Conservation (phyloP, 345 rosid genomes). For the Melastoma malabathricum region DNA sequence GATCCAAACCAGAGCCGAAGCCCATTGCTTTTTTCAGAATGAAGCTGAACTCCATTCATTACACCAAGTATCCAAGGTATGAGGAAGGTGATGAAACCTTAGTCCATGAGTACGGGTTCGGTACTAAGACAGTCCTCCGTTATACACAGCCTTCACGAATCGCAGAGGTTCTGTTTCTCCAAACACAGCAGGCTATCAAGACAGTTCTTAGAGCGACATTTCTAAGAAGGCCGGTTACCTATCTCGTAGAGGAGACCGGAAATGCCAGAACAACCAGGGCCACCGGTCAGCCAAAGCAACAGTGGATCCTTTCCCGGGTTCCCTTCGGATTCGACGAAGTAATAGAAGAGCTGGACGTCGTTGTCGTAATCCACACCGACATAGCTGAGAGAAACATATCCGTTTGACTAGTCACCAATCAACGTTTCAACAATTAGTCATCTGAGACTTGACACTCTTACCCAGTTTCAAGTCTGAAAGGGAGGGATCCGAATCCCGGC, state of each 20-base stretch:
- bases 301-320: constrained; percentile 15
- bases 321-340: constrained; percentile 22
- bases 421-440: too few species aligned
- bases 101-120: constrained; percentile 23
- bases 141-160: constrained; percentile 8
- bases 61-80: not conserved
- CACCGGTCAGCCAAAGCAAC: constrained; percentile 29
- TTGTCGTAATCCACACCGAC: constrained; percentile 16
- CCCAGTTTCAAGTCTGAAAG: constrained; percentile 15
- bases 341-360: constrained; percentile 25
- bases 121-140: constrained; percentile 13
- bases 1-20: too few species aligned
- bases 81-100: constrained; percentile 5
- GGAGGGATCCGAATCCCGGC: constrained; percentile 11
- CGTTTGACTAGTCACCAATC: too few species aligned
- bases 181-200: not conserved
- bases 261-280: constrained; percentile 26
- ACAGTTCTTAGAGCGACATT: too few species aligned
- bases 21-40: not conserved
- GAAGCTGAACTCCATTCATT: not conserved
- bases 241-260: constrained; percentile 22
- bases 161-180: constrained; percentile 14
- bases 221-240: constrained; percentile 7
- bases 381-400: constrained; percentile 16
- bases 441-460: constrained; percentile 10